These are phyloP conservation scores for Bacterosira constricta DNA, from an alignment of 108 stramenopile species.

Conservation along the genomic window DNA sequence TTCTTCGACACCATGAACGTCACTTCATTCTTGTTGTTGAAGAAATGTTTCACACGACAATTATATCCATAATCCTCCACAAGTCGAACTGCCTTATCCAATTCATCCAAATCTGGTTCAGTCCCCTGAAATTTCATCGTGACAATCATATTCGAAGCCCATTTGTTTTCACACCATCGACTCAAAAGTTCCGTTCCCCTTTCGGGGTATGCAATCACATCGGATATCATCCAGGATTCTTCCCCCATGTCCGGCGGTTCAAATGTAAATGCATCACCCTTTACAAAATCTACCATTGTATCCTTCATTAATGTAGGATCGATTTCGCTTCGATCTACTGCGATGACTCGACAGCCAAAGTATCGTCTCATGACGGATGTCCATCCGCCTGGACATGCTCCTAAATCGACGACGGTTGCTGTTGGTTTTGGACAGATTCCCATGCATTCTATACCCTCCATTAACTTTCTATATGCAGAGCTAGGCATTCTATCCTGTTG, in stretches of 20 bases:
- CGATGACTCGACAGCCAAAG: constrained; percentile 46
- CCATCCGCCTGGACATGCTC: constrained; percentile 72
- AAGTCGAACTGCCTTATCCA: constrained; percentile 30
- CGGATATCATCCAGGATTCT: constrained; percentile 62
- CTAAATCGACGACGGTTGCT: constrained; percentile 53
- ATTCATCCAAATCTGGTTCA: constrained; percentile 40
- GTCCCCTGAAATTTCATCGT: constrained; percentile 64
- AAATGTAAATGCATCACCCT: constrained; percentile 64
- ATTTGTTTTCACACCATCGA: constrained; percentile 43
- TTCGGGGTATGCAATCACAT: constrained; percentile 69
- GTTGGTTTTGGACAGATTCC: constrained; percentile 13
- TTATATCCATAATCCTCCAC: constrained; percentile 35
- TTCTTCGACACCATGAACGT: constrained; percentile 53
- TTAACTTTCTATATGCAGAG: constrained; percentile 67
- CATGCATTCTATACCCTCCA: constrained; percentile 58
- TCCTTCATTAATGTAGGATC: constrained; percentile 52
- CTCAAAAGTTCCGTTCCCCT: constrained; percentile 43
- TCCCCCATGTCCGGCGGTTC: constrained; percentile 12
- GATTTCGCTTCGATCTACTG: constrained; percentile 59
- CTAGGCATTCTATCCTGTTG: constrained; percentile 54
- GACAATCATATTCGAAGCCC: constrained; percentile 50
- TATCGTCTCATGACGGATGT: constrained; percentile 35
- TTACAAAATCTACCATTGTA: constrained; percentile 41
- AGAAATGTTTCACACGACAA: constrained; percentile 58
- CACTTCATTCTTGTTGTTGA: constrained; percentile 74